phyloP scores from a whole-genome alignment of 257 asterid species.

The Jasminum sambac region DNA sequence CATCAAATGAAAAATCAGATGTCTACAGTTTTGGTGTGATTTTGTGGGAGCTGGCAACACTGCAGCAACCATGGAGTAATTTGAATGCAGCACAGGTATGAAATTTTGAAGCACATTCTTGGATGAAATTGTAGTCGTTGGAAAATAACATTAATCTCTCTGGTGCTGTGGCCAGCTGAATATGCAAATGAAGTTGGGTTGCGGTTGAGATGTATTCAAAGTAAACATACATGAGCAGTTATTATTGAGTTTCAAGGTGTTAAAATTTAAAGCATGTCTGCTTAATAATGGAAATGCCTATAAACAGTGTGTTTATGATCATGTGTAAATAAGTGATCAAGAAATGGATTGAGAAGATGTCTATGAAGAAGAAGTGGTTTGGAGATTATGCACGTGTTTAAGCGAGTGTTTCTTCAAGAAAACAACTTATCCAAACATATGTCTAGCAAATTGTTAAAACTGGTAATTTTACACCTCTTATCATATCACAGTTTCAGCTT shows the following conservation, averaged over 20 bases:
- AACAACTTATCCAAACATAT: no score
- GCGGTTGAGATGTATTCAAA: constrained; percentile 4
- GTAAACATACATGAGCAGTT: constrained; percentile 4
- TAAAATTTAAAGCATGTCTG: not conserved
- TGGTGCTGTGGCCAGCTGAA: constrained; percentile 1
- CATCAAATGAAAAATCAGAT: constrained; percentile 92
- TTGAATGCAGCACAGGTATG: constrained; percentile 91
- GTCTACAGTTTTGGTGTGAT: constrained; percentile 94
- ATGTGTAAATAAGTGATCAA: no score
- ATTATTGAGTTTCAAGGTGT: not conserved
- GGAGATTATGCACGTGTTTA: no score
- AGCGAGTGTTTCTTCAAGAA: no score
- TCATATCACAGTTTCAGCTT: not conserved
- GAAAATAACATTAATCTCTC: constrained; percentile 1
- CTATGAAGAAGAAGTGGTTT: no score
- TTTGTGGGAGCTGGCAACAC: constrained; percentile 88
- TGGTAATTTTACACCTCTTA: no score
- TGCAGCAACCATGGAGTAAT: constrained; percentile 90
- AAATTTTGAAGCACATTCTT: constrained; percentile 6
- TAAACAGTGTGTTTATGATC: no score
- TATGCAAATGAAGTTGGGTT: constrained; percentile 14
- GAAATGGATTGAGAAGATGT: no score
- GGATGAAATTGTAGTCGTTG: not conserved
- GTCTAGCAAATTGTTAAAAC: no score
- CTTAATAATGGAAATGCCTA: no score